Conservation (phyloP, 2,329 filamentous ascomycete genomes). For the Sarocladium brachiariae region DNA sequence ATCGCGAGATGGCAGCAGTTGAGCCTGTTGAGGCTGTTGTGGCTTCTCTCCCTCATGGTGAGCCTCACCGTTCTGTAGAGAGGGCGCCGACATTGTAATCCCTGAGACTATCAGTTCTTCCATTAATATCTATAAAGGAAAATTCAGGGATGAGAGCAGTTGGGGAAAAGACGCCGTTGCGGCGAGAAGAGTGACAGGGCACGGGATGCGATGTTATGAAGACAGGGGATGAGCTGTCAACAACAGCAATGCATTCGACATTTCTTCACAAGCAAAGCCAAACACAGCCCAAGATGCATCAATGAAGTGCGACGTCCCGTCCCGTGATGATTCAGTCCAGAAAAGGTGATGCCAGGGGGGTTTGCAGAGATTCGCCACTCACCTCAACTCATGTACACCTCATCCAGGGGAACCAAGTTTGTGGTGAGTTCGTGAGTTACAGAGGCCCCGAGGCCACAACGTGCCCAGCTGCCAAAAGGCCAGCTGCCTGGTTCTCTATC, state of each 20-base stretch:
- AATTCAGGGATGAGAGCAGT: not conserved
- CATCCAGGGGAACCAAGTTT: constrained; percentile 1
- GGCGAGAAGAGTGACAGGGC: not conserved
- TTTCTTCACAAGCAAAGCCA: not conserved
- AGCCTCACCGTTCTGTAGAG: not conserved
- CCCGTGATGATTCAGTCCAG: not conserved
- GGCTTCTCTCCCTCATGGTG: not conserved
- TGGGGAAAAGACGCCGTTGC: not conserved
- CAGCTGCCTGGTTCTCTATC: not conserved
- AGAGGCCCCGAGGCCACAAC: not conserved
- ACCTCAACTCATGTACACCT: constrained; percentile 6
- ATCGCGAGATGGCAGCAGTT: not conserved
- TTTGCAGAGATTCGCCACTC: not conserved
- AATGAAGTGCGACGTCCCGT: not conserved
- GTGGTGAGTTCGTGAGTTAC: not conserved
- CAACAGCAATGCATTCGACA: not conserved
- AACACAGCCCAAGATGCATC: not conserved
- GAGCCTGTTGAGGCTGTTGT: not conserved
- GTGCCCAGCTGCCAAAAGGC: not conserved
- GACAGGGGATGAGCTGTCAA: not conserved
- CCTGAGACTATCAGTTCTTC: not conserved
- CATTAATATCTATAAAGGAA: not conserved
- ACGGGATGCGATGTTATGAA: not conserved
- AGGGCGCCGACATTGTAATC: not conserved
- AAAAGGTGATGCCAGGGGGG: not conserved